phyloP scores from a whole-genome alignment of 495 filamentous ascomycete genomes.

The Thermochaetoides thermophila region DNA sequence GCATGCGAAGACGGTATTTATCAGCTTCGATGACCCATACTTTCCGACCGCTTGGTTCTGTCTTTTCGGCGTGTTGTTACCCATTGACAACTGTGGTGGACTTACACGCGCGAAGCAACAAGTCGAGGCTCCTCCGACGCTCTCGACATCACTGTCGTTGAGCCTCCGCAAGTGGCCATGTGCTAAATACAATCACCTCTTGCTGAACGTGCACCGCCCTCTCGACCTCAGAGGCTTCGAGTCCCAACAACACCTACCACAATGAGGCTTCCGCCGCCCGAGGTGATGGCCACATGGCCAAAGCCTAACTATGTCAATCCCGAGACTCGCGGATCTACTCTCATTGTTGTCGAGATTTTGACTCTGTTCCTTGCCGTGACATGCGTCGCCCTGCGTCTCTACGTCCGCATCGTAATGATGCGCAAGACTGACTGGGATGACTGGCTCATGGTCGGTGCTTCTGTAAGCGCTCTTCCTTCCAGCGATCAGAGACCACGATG shows the following conservation, averaged over 20 bases:
- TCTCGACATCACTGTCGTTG: too few species aligned
- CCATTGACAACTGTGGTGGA: too few species aligned
- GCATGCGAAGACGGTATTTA: too few species aligned
- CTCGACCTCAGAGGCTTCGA: background rate
- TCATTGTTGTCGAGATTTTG: constrained; percentile 14
- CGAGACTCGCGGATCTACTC: constrained; percentile 28
- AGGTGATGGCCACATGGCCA: constrained; percentile 36
- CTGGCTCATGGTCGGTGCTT: constrained; percentile 16
- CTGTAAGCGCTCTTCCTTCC: constrained; percentile 5
- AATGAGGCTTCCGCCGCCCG: constrained; percentile 32
- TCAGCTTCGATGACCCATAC: too few species aligned
- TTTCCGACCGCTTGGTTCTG: too few species aligned
- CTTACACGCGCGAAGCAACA: too few species aligned
- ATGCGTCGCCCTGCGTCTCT: constrained; percentile 12
- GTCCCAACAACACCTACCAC: constrained; percentile 1
- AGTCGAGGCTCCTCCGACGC: too few species aligned
- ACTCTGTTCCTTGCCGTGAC: constrained; percentile 9
- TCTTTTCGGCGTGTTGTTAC: too few species aligned
- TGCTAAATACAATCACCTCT: too few species aligned
- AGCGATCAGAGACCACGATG: too few species aligned
- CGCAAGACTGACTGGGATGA: constrained; percentile 13
- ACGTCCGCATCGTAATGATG: constrained; percentile 9
- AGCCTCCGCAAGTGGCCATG: too few species aligned
- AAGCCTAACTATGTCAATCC: constrained; percentile 41
- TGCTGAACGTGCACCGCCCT: too few species aligned